Conservation (phyloP, 2,329 filamentous ascomycete species). For the Alternaria angustiovoidea region DNA sequence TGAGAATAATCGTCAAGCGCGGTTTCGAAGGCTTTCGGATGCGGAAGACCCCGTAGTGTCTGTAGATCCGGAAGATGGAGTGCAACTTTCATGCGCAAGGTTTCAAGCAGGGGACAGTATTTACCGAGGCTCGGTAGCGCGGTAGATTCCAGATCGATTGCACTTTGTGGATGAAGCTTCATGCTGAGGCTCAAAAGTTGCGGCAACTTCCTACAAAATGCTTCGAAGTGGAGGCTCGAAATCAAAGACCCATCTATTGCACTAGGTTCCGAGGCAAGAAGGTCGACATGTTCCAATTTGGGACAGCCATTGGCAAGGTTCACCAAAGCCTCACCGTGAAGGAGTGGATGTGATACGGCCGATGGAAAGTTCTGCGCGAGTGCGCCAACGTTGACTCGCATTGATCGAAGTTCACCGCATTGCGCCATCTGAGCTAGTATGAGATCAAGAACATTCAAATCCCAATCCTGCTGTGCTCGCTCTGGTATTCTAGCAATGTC, state of each 20-base stretch:
- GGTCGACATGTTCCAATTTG: conserved; percentile 34
- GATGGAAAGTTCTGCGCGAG: conserved; percentile 40
- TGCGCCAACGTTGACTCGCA: conserved; percentile 38
- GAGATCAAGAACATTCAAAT: conserved; percentile 33
- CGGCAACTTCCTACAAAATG: conserved; percentile 37
- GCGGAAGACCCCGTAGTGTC: neutral
- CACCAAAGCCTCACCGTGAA: conserved; percentile 32
- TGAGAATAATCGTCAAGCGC: neutral
- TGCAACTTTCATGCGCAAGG: conserved; percentile 38
- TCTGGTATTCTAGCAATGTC: conserved; percentile 40
- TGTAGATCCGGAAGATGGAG: conserved; percentile 30
- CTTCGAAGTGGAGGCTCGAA: conserved; percentile 35
- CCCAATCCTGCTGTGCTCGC: conserved; percentile 19
- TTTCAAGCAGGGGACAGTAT: conserved; percentile 36
- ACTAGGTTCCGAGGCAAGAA: conserved; percentile 37
- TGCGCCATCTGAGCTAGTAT: conserved; percentile 27
- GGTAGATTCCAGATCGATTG: conserved; percentile 30
- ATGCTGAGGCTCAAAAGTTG: conserved; percentile 32
- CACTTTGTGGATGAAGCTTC: conserved; percentile 40
- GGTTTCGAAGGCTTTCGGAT: neutral
- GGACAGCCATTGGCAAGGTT: conserved; percentile 33
- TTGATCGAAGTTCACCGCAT: conserved; percentile 29
- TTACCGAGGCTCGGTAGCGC: conserved; percentile 39
- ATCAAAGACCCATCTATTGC: conserved; percentile 42
- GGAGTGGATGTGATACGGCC: conserved; percentile 21